Conservation (phyloP, 2,329 filamentous ascomycete genomes). For the Mycosphaerella arachidis region DNA sequence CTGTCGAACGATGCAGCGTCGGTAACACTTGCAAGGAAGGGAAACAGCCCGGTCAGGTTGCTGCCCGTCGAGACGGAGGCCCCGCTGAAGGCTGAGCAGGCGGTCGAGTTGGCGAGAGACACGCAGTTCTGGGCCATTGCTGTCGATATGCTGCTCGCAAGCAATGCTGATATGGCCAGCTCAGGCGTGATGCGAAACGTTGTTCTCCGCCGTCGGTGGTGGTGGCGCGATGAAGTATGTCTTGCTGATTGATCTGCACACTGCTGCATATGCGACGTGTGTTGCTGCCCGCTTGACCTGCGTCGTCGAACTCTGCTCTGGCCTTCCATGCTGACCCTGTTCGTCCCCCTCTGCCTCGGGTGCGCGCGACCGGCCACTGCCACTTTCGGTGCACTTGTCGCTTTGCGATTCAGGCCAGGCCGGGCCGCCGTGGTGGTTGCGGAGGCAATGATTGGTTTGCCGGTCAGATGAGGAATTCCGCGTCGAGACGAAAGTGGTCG, state of each 20-base stretch:
- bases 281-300: constrained; percentile 14
- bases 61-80: constrained; percentile 66
- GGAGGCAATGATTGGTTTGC: background rate
- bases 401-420: background rate
- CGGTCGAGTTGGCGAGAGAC: constrained; percentile 63
- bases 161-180: constrained; percentile 21
- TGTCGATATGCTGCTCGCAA: constrained; percentile 23
- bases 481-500: background rate
- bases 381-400: background rate
- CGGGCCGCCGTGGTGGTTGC: background rate
- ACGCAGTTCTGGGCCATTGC: constrained; percentile 51
- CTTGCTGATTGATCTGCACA: constrained; percentile 13
- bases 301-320: background rate
- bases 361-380: background rate
- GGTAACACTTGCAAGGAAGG: constrained; percentile 80
- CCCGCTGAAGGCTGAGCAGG: constrained; percentile 67
- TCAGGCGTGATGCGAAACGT: constrained; percentile 4
- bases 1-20: constrained; percentile 72
- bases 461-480: background rate
- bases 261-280: constrained; percentile 5
- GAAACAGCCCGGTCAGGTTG: constrained; percentile 58
- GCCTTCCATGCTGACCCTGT: background rate
- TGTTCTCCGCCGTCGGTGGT: constrained; percentile 6
- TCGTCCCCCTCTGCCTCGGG: background rate
- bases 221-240: constrained; percentile 7